Evolutionary conservation across 108 stramenopile genomes (phyloP), one percentile per base, ranked within the genome.

Genomic region (Nannochloropsis granulata): DNA sequence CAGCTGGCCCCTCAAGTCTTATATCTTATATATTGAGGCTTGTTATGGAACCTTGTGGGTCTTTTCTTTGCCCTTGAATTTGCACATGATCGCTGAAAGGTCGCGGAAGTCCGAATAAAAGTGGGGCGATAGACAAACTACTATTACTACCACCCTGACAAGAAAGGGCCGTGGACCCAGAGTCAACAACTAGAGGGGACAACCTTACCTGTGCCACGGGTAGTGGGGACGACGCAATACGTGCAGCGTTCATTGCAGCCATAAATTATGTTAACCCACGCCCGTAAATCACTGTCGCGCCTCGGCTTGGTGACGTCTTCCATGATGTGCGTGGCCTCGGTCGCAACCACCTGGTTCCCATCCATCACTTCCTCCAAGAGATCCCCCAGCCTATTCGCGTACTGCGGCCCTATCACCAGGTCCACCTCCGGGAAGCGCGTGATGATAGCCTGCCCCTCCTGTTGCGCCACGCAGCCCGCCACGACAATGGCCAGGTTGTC

Each of bases 231-330:
- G 78, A 97, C 95, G 85, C 96, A 97, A 85, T 95, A 97, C 7
- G 95, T 95, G 84, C 96, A 97, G 85, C 94, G 95, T 89, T 98
- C 98, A 88, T 98, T 98, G 91, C 98, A 98, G 23, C 98, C 90
- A 78, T 90, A 90, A 42, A 88, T 87, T 25, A 98, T 94, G 92
- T 97, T 97, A 24, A 97, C 96, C 96, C 96, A 98, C 21, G 95
- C 97, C 83, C 93, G 92, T 5, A 93, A 92, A 21, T 91, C 91
- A 24, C 93, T 94, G 42, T 88, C 85, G 8, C 98, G 88, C 24
- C 94, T 88, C 12, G 97, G 96, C 85, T 95, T 95, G 79, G 95
- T 93, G 19, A 94, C 92, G 85, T 98, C 97, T 88, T 98, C 97
- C 94, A 95, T 95, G 42, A 97, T 96, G 83, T 96, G 93, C 43